Base-by-base conservation (phyloP, 371 early-diverging fungal species). In the Amoeboaphelidium protococcarum region DNA sequence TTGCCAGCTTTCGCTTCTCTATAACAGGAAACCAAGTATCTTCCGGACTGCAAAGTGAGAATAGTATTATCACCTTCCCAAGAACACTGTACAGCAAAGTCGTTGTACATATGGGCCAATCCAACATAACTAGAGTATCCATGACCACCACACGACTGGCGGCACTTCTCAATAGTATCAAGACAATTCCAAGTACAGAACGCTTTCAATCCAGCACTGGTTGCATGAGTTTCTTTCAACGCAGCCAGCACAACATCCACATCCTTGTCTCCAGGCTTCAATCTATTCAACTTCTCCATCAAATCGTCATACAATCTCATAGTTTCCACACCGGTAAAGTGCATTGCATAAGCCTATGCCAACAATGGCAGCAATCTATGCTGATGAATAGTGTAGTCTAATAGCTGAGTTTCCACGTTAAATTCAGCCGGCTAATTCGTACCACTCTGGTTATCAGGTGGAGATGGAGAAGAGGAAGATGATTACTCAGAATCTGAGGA, bases 41-140 rank as follows among this genome's bases (percentile, higher is more conserved):
- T 76, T 42, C 87, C 87, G 25, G 80, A 69, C 57, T 89, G 89
- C 46, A 86, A 69, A 2, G 83, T 81, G 58, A 85, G 62, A 45
- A 88, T 80, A 47, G 86, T 85, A 58, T 85, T 86, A 61, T 81
- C 82, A 19, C 61, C 55, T 52, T 65, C 87, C 87, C 86, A 84
- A 25, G 87, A 84, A 63, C 86, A 85, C 53, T 85, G 85, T 23
- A 86, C 86, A 41, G 84, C 81, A 64, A 85, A 87, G 62, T 86
- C 84, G 49, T 72, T 68, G 64, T 82, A 82, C 57, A 80, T 73
- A 40, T 69, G 68, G 45, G 88, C 74, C 25, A 89, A 69, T 0
- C 86, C 89, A 3, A 83, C 80, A 68, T 86, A 85, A 25, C 80
- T 72, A 40, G 80, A 80, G 65, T 89, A 89, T 12, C 89, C 89